Conservation (phyloP, 2,329 filamentous ascomycete genomes). For the Epichloe brachyelytri region DNA sequence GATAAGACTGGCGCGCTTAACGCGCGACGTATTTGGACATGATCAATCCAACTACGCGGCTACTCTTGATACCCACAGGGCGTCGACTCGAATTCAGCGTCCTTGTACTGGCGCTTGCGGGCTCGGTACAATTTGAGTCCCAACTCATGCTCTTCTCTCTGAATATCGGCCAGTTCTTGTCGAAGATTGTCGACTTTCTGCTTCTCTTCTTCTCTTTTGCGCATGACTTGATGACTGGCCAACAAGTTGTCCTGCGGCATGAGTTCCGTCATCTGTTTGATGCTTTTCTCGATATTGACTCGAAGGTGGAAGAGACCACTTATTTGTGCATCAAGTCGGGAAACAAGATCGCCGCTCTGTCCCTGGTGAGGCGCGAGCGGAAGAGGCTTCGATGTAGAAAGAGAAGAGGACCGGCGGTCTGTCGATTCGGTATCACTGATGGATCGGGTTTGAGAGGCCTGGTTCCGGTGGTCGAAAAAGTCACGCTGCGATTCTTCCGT, state of each 20-base stretch:
- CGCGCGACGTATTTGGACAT: no score
- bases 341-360: constrained; percentile 49
- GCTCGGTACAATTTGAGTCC: constrained; percentile 62
- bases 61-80: constrained; percentile 69
- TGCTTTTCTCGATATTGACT: constrained; percentile 57
- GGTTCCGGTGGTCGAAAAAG: not conserved
- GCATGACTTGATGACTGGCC: constrained; percentile 49
- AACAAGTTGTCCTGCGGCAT: constrained; percentile 60
- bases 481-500: not conserved
- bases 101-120: constrained; percentile 61
- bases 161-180: constrained; percentile 57
- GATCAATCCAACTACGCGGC: constrained; percentile 38
- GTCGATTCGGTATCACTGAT: constrained; percentile 3
- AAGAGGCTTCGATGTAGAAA: constrained; percentile 42
- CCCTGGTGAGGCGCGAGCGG: constrained; percentile 48
- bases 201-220: constrained; percentile 43
- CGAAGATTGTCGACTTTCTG: constrained; percentile 53
- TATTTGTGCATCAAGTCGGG: constrained; percentile 52
- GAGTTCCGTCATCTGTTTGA: constrained; percentile 65
- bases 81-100: constrained; percentile 50
- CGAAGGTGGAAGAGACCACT: constrained; percentile 53
- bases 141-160: constrained; percentile 65
- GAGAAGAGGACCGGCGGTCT: constrained; percentile 17
- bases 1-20: not conserved
- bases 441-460: constrained; percentile 1